Conservation (phyloP, 2,329 filamentous ascomycete species). For the Ceratocystis colombiana region DNA sequence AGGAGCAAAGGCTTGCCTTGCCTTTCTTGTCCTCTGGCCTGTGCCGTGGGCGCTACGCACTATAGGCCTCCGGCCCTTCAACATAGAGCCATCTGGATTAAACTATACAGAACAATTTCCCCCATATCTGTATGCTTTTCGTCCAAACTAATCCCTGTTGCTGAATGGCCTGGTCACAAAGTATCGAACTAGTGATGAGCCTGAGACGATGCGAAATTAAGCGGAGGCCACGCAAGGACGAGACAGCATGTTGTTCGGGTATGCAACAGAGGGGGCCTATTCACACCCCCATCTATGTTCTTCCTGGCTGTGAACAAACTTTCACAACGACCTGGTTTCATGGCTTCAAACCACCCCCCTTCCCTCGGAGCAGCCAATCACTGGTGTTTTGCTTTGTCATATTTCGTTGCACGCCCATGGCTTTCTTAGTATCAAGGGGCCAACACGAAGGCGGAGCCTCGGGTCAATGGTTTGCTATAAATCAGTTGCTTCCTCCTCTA, state of each 20-base stretch:
- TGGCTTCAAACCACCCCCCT: background rate
- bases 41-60: too few species aligned
- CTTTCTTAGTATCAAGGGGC: background rate
- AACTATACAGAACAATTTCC: too few species aligned
- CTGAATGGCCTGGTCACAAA: background rate
- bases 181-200: background rate
- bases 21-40: too few species aligned
- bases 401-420: background rate
- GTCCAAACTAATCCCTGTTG: conserved; percentile 1
- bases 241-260: background rate
- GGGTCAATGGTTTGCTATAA: background rate
- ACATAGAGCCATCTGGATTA: too few species aligned
- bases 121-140: background rate
- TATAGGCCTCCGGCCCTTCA: too few species aligned
- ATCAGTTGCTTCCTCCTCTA: background rate
- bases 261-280: background rate
- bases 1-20: too few species aligned
- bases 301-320: background rate
- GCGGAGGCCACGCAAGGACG: background rate
- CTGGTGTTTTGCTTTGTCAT: background rate
- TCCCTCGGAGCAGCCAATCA: background rate
- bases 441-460: background rate
- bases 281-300: background rate
- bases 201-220: conserved; percentile 16
- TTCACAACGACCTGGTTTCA: background rate